Evolutionary conservation across 2,329 filamentous ascomycete species (phyloP).

Genomic region (Fusarium succisae): DNA sequence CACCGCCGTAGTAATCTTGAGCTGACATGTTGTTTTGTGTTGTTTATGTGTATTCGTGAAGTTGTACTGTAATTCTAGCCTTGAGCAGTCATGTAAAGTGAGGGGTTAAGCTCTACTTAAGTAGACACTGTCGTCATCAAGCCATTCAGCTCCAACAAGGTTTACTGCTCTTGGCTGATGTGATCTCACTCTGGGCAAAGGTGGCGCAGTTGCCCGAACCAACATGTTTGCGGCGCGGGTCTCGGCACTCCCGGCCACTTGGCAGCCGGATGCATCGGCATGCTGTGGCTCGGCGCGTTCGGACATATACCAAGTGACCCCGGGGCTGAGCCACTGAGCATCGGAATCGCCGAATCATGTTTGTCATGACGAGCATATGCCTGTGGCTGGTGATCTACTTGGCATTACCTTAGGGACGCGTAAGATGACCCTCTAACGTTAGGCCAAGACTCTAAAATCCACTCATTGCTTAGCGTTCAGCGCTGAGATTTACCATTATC

Average conservation of each 20-base stretch:
- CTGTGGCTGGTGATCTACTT: constrained; percentile 29
- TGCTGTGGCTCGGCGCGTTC: constrained; percentile 19
- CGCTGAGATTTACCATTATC: not conserved
- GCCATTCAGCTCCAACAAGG: constrained; percentile 9
- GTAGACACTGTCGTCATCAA: constrained; percentile 19
- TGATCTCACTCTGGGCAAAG: constrained; percentile 22
- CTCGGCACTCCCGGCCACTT: constrained; percentile 29
- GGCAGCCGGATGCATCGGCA: constrained; percentile 36
- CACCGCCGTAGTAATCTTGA: constrained; percentile 38
- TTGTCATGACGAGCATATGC: not conserved
- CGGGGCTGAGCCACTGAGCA: not conserved
- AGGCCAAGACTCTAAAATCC: not conserved
- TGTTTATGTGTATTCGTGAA: not conserved
- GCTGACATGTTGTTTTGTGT: constrained; percentile 32
- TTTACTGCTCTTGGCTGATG: constrained; percentile 27
- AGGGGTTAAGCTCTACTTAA: constrained; percentile 26
- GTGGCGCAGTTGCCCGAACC: constrained; percentile 23
- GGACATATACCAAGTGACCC: not conserved
- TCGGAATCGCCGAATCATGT: constrained; percentile 17
- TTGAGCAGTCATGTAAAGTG: not conserved
- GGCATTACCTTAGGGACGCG: constrained; percentile 21
- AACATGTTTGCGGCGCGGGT: constrained; percentile 3
- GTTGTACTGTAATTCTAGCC: not conserved
- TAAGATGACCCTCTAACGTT: not conserved
- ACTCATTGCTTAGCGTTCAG: not conserved